Conservation (phyloP, 164 flowering plant genomes). For the Cinnamomum micranthum region DNA sequence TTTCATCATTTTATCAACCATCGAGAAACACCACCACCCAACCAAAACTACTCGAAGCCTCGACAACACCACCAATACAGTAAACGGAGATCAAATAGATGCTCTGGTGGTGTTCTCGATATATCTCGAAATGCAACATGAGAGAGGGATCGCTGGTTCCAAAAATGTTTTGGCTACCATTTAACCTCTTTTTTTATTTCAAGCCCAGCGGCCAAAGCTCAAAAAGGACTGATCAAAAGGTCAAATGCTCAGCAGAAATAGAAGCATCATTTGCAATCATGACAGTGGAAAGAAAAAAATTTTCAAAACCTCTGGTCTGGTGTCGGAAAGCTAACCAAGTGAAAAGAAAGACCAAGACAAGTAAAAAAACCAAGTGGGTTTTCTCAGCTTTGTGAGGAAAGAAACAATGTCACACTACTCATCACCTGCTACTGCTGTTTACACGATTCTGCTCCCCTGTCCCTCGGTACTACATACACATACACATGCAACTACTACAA, state of each 20-base stretch:
- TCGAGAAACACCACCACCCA: too few relatives aligned
- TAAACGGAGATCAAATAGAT: background rate
- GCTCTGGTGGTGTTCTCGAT: background rate
- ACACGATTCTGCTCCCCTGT: background rate
- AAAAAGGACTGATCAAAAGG: background rate
- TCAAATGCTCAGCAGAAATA: background rate
- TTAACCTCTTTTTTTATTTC: background rate
- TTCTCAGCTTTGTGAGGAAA: conserved; percentile 3
- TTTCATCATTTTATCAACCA: too few relatives aligned
- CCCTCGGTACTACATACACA: background rate
- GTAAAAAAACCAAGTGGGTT: background rate
- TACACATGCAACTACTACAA: background rate
- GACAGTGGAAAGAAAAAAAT: background rate
- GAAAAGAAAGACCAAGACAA: background rate
- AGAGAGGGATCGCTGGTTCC: background rate
- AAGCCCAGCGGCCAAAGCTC: background rate
- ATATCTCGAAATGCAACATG: background rate
- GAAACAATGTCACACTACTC: background rate
- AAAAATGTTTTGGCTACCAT: background rate
- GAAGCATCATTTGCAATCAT: conserved; percentile 3
- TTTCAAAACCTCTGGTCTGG: background rate
- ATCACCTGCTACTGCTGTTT: background rate
- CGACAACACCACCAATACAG: background rate
- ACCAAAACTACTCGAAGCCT: background rate
- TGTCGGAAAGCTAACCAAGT: background rate